Percentiles rank a stretch among this genome's conserved stretches.
These are phyloP conservation scores for Wickerhamiella allomyrinae DNA, from an alignment of 805 yeast genomes.

Conservation along the genomic window DNA sequence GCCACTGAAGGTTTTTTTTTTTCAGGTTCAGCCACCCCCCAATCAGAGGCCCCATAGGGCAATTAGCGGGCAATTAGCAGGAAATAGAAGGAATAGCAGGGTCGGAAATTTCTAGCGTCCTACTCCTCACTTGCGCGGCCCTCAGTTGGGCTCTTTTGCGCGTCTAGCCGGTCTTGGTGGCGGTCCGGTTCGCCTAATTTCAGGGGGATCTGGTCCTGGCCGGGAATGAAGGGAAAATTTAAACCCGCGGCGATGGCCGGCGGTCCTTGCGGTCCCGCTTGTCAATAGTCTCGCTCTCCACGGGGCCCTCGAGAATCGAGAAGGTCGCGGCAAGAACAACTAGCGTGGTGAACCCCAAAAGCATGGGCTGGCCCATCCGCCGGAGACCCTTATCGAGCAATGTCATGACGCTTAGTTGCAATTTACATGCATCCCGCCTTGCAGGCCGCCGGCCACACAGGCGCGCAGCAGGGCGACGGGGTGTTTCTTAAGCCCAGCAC, in stretches of 20 bases:
- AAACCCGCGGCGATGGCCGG: neutral
- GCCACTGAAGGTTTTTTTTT: too few relatives aligned
- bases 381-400: constrained; percentile 7
- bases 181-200: too few relatives aligned
- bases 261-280: neutral
- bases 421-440: constrained; percentile 25
- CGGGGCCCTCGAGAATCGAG: constrained; percentile 9
- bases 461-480: constrained; percentile 50
- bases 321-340: constrained; percentile 11
- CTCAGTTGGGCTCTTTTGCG: too few relatives aligned
- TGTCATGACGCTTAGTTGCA: constrained; percentile 6
- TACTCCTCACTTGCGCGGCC: too few relatives aligned
- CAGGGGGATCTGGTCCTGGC: too few relatives aligned
- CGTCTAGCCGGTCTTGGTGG: too few relatives aligned
- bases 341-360: constrained; percentile 11
- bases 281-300: neutral
- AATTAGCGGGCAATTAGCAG: too few relatives aligned
- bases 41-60: too few relatives aligned
- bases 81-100: too few relatives aligned
- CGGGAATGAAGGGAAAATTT: neutral
- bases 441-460: constrained; percentile 90
- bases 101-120: too few relatives aligned
- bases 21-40: too few relatives aligned
- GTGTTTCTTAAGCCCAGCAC: constrained; percentile 60
- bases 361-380: constrained; percentile 12